Conservation (phyloP, 352 stramenopile genomes). For the Phytophthora cactorum region DNA sequence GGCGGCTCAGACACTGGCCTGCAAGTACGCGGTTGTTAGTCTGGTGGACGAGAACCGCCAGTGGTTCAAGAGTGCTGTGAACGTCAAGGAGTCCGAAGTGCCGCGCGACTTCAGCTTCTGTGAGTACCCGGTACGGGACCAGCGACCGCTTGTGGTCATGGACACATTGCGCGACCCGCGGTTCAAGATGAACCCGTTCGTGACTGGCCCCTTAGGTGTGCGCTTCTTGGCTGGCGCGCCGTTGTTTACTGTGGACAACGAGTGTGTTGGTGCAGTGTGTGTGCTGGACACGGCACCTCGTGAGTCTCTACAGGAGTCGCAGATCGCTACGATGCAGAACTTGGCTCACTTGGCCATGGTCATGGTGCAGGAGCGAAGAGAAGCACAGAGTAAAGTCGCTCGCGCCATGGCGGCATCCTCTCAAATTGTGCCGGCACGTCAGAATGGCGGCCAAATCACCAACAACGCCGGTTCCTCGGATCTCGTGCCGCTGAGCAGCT, state of each 20-base stretch:
- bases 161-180: conserved; percentile 89
- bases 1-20: conserved; percentile 73
- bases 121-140: conserved; percentile 78
- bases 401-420: conserved; percentile 46
- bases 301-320: conserved; percentile 65
- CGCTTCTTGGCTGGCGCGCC: conserved; percentile 95
- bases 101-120: conserved; percentile 88
- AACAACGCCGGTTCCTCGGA: conserved; percentile 55
- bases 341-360: conserved; percentile 85
- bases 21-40: conserved; percentile 84
- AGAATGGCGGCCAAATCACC: conserved; percentile 22
- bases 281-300: conserved; percentile 81
- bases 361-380: conserved; percentile 84
- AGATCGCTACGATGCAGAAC: conserved; percentile 88
- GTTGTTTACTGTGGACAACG: conserved; percentile 86
- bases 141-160: conserved; percentile 85
- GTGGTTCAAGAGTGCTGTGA: conserved; percentile 94
- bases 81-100: conserved; percentile 79
- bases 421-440: conserved; percentile 51
- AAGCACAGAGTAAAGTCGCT: conserved; percentile 65
- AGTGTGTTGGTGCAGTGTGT: conserved; percentile 79
- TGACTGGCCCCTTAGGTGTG: conserved; percentile 90
- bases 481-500: conserved; percentile 75
- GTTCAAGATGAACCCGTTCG: conserved; percentile 90
- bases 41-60: conserved; percentile 94